These are phyloP conservation scores for Xylaria sp. DNA, from an alignment of 2,329 filamentous ascomycete species.

Conservation along the genomic window DNA sequence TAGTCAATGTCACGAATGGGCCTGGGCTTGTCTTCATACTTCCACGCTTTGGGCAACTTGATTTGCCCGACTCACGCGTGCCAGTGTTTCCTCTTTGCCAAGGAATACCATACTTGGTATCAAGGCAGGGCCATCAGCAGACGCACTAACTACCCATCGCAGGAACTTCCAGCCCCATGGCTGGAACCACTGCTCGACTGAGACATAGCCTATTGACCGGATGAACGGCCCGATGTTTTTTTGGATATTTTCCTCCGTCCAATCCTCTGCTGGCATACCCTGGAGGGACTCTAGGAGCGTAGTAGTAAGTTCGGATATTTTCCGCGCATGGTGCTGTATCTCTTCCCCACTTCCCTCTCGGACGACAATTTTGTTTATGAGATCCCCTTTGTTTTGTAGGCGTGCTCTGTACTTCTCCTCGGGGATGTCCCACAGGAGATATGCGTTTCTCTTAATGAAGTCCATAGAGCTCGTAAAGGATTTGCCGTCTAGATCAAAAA, in stretches of 20 bases:
- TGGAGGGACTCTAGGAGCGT: constrained; percentile 35
- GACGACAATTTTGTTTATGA: constrained; percentile 22
- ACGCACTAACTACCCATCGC: constrained; percentile 45
- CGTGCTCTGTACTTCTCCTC: constrained; percentile 25
- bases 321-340: constrained; percentile 3
- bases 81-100: constrained; percentile 44
- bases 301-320: constrained; percentile 34
- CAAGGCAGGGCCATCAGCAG: constrained; percentile 41
- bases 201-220: constrained; percentile 35
- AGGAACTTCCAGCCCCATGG: constrained; percentile 45
- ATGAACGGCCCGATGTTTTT: constrained; percentile 36
- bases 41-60: constrained; percentile 33
- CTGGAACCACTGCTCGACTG: constrained; percentile 18
- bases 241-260: constrained; percentile 40
- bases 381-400: constrained; percentile 17
- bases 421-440: constrained; percentile 45
- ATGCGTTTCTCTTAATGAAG: constrained; percentile 40
- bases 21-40: constrained; percentile 7
- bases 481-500: constrained; percentile 40
- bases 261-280: constrained; percentile 35
- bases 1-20: not conserved
- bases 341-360: constrained; percentile 11
- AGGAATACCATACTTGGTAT: constrained; percentile 43
- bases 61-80: constrained; percentile 38
- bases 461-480: constrained; percentile 22